Base-by-base conservation (phyloP, 768 basidiomycete genomes). In the Lentinula aciculospora region DNA sequence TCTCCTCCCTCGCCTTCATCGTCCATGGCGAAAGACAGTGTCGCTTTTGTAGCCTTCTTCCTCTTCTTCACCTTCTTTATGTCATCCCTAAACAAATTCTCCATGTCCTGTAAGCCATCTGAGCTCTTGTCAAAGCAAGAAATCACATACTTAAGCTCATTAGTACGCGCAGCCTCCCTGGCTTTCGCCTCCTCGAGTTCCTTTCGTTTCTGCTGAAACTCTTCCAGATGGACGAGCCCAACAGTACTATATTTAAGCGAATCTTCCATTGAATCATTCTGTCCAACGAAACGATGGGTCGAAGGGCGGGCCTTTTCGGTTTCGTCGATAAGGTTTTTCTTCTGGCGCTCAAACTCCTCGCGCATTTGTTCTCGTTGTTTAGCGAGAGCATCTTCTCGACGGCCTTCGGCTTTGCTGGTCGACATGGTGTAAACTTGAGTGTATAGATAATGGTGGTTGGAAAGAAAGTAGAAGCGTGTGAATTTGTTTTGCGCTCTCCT, bases 181-280 rank as follows among this genome's bases (percentile, higher is more conserved):
- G 92, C 87, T 68, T 92, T 92, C 23, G 88, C 88, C 70, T 98
- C 96, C 67, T 97, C 94, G 3, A 98, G 72, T 61, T 92, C 92
- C 67, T 91, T 91, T 59, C 92, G 75, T 65, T 79, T 83, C 72
- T 92, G 89, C 69, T 94, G 91, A 62, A 98, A 98, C 29, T 97
- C 96, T 62, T 96, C 92, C 6, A 98, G 78, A 58, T 79, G 84
- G 2, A 98, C 95, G 17, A 98, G 81, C 62, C 96, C 96, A 44
- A 98, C 84, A 1, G 96, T 98, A 49, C 80, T 87, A 60, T 92
- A 80, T 78, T 96, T 97, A 51, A 98, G 80, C 6, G 84, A 81
- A 59, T 98, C 96, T 70, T 98, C 96, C 80, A 97, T 85, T 4
- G 91, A 92, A 68, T 98, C 95, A 72, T 92, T 84, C 69, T 95